These are phyloP conservation scores for Mycena haematopus DNA, from an alignment of 768 basidiomycete species.

Conservation along the genomic window DNA sequence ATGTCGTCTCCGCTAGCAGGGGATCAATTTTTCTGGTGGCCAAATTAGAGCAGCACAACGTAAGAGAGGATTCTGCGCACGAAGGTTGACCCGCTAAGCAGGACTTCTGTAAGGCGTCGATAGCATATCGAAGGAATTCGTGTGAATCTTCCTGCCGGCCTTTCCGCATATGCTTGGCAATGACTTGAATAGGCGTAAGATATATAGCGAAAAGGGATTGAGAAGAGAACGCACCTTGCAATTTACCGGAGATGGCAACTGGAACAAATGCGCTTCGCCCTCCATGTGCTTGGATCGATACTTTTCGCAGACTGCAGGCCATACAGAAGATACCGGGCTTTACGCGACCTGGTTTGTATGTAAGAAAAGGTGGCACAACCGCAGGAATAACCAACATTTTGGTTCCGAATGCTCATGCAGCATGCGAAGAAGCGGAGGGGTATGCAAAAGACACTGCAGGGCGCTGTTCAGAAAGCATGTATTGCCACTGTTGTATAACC, in stretches of 20 bases:
- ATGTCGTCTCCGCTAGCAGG: constrained; percentile 83
- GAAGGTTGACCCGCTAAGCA: constrained; percentile 74
- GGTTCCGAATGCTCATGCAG: constrained; percentile 59
- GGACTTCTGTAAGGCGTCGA: constrained; percentile 89
- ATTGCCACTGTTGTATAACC: constrained; percentile 87
- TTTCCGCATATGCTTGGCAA: constrained; percentile 88
- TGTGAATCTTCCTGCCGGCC: constrained; percentile 98
- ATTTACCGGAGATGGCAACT: constrained; percentile 63
- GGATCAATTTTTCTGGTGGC: constrained; percentile 67
- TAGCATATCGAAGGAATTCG: constrained; percentile 93
- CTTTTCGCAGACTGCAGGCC: constrained; percentile 69
- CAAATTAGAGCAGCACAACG: constrained; percentile 2
- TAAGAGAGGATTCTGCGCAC: constrained; percentile 50
- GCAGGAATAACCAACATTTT: constrained; percentile 59
- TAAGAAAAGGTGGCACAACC: constrained; percentile 16
- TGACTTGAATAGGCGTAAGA: constrained; percentile 54
- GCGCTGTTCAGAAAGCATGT: constrained; percentile 97
- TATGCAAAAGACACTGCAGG: constrained; percentile 92
- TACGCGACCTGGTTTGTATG: constrained; percentile 42
- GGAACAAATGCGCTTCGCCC: constrained; percentile 65
- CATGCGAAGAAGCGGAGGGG: constrained; percentile 80
- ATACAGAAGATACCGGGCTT: constrained; percentile 72
- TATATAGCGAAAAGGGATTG: neutral
- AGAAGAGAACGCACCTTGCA: constrained; percentile 62
- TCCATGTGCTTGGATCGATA: constrained; percentile 61